Evolutionary conservation across 2,329 filamentous ascomycete species (phyloP).

Genomic region (Colletotrichum cuscutae): DNA sequence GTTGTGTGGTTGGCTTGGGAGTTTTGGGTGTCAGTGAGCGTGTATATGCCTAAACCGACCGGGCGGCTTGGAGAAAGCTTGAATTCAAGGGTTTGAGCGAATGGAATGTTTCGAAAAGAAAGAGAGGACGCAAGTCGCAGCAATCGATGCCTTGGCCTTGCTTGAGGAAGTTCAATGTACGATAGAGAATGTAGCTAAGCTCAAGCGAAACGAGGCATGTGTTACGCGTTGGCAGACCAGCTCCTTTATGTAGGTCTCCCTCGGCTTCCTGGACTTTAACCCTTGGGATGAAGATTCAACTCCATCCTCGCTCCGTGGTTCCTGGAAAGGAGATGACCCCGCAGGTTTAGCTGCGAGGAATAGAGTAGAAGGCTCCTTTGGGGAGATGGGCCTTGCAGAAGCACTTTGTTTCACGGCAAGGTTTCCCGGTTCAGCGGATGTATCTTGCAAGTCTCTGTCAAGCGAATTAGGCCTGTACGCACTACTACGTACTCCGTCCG

Average conservation of each 20-base stretch:
- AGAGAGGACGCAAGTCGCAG: constrained; percentile 34
- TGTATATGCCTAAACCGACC: constrained; percentile 26
- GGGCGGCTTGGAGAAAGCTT: constrained; percentile 31
- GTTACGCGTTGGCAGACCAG: constrained; percentile 1
- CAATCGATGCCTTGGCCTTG: constrained; percentile 35
- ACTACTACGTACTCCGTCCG: too few species aligned
- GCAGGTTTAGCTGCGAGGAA: constrained; percentile 34
- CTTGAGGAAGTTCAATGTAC: constrained; percentile 27
- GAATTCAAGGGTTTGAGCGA: constrained; percentile 16
- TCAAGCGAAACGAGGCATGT: constrained; percentile 1
- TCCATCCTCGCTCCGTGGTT: constrained; percentile 13
- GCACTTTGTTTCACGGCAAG: constrained; percentile 22
- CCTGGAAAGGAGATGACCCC: constrained; percentile 3
- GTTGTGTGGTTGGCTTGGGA: neutral
- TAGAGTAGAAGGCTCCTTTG: constrained; percentile 26
- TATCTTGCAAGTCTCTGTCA: neutral
- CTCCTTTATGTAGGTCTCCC: constrained; percentile 23
- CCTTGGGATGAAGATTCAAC: constrained; percentile 15
- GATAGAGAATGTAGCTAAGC: constrained; percentile 30
- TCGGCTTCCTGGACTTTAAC: neutral
- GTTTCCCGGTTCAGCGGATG: constrained; percentile 14
- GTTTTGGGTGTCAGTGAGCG: constrained; percentile 15
- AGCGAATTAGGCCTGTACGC: constrained; percentile 1
- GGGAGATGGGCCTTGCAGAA: constrained; percentile 9
- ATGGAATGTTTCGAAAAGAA: constrained; percentile 25